Evolutionary conservation across 2,329 filamentous ascomycete species (phyloP), one percentile per base, ranked within the genome.

Genomic region (Penicillium glabrum): DNA sequence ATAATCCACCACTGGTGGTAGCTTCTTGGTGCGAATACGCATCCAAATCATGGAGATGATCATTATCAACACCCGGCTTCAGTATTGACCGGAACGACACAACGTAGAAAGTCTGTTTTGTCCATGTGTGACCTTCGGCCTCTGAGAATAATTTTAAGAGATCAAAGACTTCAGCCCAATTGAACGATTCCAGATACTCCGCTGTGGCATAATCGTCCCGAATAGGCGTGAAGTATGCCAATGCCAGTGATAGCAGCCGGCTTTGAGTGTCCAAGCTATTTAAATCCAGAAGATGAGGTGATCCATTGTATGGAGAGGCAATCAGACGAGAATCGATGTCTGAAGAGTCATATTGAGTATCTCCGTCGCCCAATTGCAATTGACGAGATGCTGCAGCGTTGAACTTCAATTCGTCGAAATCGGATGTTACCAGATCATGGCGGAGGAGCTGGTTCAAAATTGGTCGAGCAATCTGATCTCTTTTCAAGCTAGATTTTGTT

Each of bases 51-150:
- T 87, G 87, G 39, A 96, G 82, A 57, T 88, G 81, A 11, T 83
- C 83, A 57, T 86, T 85, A 60, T 91, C 85, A 1, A 88, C 89
- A 13, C 80, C 83, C 2, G 83, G 80, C 37, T 86, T 86, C 54
- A 96, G 84, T 61, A 81, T 83, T 6, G 89, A 93, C 16, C 90
- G 84, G 75, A 96, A 96, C 5, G 88, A 88, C 41, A 96, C 91
- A 54, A 95, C 86, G 75, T 93, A 96, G 77, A 93, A 96, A 27
- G 79, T 81, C 49, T 81, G 83, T 57, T 82, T 78, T 53, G 79
- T 82, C 86, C 89, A 93, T 2, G 56, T 59, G 61, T 82, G 75
- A 6, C 75, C 75, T 13, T 81, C 80, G 9, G 75, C 70, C 3
- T 66, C 64, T 11, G 79, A 75, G 3, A 92, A 77, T 1, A 77